Percentiles rank a stretch among this genome's conserved stretches.
Conservation (phyloP, 768 basidiomycete genomes). For the Leccinellum rugosiceps region DNA sequence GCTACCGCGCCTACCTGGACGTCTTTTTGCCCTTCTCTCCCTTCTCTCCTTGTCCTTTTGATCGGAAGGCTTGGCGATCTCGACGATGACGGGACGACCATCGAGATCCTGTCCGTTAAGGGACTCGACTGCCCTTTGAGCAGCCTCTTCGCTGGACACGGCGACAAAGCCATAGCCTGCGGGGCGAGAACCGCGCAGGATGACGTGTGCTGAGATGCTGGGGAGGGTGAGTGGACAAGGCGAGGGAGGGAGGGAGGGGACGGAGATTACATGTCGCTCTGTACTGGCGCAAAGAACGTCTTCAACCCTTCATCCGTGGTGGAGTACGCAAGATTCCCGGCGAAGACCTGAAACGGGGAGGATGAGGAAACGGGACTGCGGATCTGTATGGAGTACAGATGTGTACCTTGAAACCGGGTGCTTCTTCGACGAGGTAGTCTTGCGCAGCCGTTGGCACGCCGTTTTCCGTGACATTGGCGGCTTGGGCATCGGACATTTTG, state of each 20-base stretch:
- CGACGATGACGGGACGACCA: slow-evolving; percentile 83
- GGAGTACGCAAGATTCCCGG: slow-evolving; percentile 92
- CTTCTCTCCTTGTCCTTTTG: slow-evolving; percentile 79
- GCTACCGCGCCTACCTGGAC: slow-evolving; percentile 80
- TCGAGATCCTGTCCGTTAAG: slow-evolving; percentile 90
- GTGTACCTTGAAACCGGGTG: slow-evolving; percentile 74
- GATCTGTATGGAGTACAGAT: slow-evolving; percentile 11
- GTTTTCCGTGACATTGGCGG: slow-evolving; percentile 78
- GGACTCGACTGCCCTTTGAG: slow-evolving; percentile 78
- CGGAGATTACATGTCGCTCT: slow-evolving; percentile 77
- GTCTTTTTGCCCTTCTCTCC: slow-evolving; percentile 76
- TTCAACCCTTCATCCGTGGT: slow-evolving; percentile 94
- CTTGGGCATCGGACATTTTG: slow-evolving; percentile 89
- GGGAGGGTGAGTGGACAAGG: slow-evolving; percentile 12
- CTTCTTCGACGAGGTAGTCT: slow-evolving; percentile 61
- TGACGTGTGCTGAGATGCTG: slow-evolving; percentile 82
- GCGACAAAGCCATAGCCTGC: slow-evolving; percentile 95
- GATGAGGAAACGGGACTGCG: slow-evolving; percentile 11
- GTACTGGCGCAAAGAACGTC: slow-evolving; percentile 88
- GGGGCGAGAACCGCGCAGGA: slow-evolving; percentile 79
- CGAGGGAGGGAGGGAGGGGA: neutral
- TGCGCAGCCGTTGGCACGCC: slow-evolving; percentile 81
- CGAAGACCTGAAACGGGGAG: slow-evolving; percentile 66
- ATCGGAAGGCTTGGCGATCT: slow-evolving; percentile 88
- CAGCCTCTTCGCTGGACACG: slow-evolving; percentile 75